Base-by-base conservation (phyloP, 1,284 basidiomycete species). In the Xanthoconium separans region DNA sequence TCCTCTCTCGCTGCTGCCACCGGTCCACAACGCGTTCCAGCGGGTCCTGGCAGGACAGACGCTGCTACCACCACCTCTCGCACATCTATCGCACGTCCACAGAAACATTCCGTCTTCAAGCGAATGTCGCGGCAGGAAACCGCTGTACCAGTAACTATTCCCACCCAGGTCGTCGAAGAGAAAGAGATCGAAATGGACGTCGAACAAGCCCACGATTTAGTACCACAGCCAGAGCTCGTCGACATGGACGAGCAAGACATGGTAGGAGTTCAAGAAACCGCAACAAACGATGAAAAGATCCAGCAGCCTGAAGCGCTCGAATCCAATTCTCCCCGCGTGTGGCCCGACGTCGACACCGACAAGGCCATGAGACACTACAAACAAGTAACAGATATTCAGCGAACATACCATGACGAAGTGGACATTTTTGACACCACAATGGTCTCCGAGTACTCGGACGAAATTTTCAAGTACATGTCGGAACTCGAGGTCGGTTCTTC, bases 381-480 rank as follows among this genome's bases (percentile, higher is more conserved):
- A 47, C 79, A 89, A 62, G 72, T 91, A 42, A 77, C 86, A 16
- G 79, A 82, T 16, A 78, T 96, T 61, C 87, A 86, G 63, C 79
- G 85, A 48, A 76, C 76, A 40, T 91, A 93, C 73, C 79, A 86
- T 43, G 91, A 94, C 58, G 86, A 91, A 52, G 78, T 90, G 24
- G 95, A 98, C 67, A 80, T 88, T 66, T 86, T 85, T 62, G 97
- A 99, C 74, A 90, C 90, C 27, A 94, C 93, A 11, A 98, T 99
- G 96, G 95, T 97, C 22, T 94, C 95, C 44, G 97, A 99, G 73
- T 99, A 99, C 69, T 84, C 95, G 27, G 92, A 95, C 30, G 96
- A 99, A 57, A 99, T 99, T 69, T 99, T 99, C 66, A 81, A 83
- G 57, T 98, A 99, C 75, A 99, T 99, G 97, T 80, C 79, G 58